A percentile compares a stretch with the other conserved stretches of the same genome.
Evolutionary conservation across 768 basidiomycete species (phyloP).

Genomic region (Trametes villosa): DNA sequence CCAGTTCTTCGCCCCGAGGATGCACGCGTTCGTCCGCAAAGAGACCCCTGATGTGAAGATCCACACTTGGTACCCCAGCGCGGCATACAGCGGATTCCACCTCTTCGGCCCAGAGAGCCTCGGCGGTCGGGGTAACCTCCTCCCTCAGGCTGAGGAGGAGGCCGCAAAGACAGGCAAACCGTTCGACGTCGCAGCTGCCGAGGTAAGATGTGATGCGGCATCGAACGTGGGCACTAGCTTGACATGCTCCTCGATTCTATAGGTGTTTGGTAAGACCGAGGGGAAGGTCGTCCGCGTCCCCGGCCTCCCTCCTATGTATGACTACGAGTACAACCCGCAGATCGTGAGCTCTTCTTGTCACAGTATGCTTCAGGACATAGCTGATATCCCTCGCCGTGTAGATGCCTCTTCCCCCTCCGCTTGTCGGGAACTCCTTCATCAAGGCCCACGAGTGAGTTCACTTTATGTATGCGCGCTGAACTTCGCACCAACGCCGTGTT

Average conservation of each 20-base stretch:
- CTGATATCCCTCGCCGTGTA: neutral
- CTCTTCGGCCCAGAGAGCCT: constrained; percentile 11
- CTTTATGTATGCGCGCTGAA: neutral
- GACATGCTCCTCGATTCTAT: neutral
- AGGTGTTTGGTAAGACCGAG: neutral
- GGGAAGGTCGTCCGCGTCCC: constrained; percentile 3
- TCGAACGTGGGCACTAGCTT: neutral
- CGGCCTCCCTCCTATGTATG: constrained; percentile 15
- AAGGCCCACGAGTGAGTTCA: neutral
- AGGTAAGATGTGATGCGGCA: neutral
- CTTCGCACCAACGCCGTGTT: neutral
- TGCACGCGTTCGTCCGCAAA: neutral
- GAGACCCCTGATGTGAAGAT: constrained; percentile 5
- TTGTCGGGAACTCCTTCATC: constrained; percentile 6
- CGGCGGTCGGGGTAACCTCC: constrained; percentile 10
- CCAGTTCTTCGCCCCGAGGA: constrained; percentile 2
- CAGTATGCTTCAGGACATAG: neutral
- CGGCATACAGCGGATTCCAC: constrained; percentile 3
- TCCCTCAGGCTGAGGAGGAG: neutral
- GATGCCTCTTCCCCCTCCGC: neutral
- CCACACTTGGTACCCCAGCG: constrained; percentile 1
- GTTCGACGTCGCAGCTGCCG: neutral
- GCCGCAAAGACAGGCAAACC: constrained; percentile 2
- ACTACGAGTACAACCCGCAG: constrained; percentile 12
- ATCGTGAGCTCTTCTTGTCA: neutral